Base-by-base conservation (phyloP, 2,329 filamentous ascomycete species). In the Aureobasidium musti region DNA sequence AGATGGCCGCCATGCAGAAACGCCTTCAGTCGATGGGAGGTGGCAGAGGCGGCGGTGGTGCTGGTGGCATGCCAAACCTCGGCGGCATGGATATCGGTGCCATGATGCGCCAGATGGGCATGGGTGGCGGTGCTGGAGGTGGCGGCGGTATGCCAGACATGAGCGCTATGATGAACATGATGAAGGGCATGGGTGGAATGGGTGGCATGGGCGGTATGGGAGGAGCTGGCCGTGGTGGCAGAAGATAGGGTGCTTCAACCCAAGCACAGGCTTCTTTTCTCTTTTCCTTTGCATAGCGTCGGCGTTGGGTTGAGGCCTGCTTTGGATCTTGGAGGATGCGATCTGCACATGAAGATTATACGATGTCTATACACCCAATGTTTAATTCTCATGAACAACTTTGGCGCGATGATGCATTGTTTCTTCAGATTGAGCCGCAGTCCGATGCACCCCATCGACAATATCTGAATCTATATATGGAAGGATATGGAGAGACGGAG, bases 1-100 rank as follows among this genome's bases (percentile, higher is more conserved):
- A 98, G 79, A 86, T 98, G 80, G 93, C 93, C 0, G 94, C 95
- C 2, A 96, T 98, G 92, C 95, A 99, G 81, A 97, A 97, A 81
- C 85, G 93, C 14, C 82, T 99, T 80, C 91, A 93, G 76, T 91
- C 90, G 72, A 96, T 98, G 91, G 95, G 94, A 39, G 91, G 91
- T 39, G 87, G 81, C 1, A 85, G 81, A 1, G 89, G 82, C 7
- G 85, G 83, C 43, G 87, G 83, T 3, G 89, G 82, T 43, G 81
- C 80, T 64, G 77, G 81, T 47, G 84, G 85, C 6, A 92, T 92
- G 89, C 89, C 89, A 0, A 91, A 96, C 73, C 90, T 97, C 84
- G 87, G 87, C 39, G 88, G 88, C 67, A 84, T 98, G 80, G 92
- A 96, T 73, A 90, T 97, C 85, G 87, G 87, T 37, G 88, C 88